Conservation (phyloP, 2,329 filamentous ascomycete genomes). For the Colletotrichum limetticola region DNA sequence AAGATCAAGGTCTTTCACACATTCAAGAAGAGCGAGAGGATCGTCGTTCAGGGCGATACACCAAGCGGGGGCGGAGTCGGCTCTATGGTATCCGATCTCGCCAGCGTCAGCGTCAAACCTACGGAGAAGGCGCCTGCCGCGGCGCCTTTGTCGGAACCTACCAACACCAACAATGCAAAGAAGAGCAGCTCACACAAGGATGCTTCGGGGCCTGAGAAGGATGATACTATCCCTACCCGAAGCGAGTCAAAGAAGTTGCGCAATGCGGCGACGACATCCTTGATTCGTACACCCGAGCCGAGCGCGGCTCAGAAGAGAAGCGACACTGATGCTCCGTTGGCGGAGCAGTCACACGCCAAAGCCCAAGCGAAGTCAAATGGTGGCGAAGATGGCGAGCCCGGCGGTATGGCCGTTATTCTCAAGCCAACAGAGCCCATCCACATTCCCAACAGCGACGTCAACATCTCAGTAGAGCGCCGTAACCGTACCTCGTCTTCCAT, state of each 20-base stretch:
- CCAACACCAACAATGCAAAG: constrained; percentile 38
- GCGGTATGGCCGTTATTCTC: constrained; percentile 81
- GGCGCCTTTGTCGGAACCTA: constrained; percentile 44
- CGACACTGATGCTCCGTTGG: constrained; percentile 6
- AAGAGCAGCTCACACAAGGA: constrained; percentile 25
- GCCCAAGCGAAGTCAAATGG: constrained; percentile 14
- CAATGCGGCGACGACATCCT: constrained; percentile 44
- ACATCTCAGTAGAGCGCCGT: constrained; percentile 88
- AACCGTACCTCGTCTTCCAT: constrained; percentile 82
- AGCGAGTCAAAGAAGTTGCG: constrained; percentile 37
- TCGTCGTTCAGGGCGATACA: constrained; percentile 69
- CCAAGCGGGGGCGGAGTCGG: constrained; percentile 60
- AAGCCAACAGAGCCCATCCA: constrained; percentile 75
- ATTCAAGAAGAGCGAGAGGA: constrained; percentile 78
- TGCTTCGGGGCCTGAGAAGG: neutral
- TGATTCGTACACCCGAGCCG: constrained; percentile 41
- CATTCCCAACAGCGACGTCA: constrained; percentile 85
- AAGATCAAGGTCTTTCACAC: constrained; percentile 86
- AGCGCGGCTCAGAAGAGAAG: constrained; percentile 19
- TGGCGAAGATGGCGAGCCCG: constrained; percentile 53
- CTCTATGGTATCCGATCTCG: constrained; percentile 66
- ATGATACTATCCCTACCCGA: constrained; percentile 23
- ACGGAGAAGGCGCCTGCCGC: constrained; percentile 50
- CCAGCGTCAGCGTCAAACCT: constrained; percentile 47
- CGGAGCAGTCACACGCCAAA: constrained; percentile 5